Conservation (phyloP, 305 asterid genomes). For the Fraxinus floribunda region DNA sequence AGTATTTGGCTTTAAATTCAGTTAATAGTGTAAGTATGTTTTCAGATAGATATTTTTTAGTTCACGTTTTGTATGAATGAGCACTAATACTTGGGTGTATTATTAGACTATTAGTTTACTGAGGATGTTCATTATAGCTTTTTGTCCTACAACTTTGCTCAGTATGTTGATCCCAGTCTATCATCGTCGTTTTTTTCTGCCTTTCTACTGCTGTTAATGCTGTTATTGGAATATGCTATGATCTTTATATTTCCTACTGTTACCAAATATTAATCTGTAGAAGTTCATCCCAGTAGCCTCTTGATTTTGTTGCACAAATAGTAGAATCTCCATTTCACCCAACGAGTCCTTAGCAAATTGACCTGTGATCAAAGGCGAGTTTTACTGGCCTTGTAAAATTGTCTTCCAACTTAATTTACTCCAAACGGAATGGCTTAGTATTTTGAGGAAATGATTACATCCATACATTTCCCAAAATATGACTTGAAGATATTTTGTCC, state of each 20-base stretch:
- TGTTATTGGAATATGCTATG: not conserved
- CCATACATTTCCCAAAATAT: not conserved
- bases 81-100: not conserved
- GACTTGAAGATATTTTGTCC: not conserved
- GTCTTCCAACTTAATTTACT: not conserved
- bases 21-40: not conserved
- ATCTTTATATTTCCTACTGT: not conserved
- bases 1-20: not conserved
- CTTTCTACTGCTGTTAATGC: not conserved
- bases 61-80: not conserved
- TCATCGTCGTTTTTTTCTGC: not conserved
- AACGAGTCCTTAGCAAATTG: not conserved
- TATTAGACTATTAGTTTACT: not conserved
- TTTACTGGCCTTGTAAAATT: not conserved
- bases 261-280: not conserved
- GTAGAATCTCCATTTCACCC: not conserved
- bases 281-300: not conserved
- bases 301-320: not conserved
- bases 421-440: not conserved
- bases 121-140: not conserved
- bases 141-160: not conserved
- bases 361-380: not conserved
- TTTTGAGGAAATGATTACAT: not conserved
- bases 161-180: not conserved
- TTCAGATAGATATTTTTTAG: not conserved